Evolutionary conservation across 2,329 filamentous ascomycete genomes (phyloP).

Genomic region (Byssoonygena ceratinophila): DNA sequence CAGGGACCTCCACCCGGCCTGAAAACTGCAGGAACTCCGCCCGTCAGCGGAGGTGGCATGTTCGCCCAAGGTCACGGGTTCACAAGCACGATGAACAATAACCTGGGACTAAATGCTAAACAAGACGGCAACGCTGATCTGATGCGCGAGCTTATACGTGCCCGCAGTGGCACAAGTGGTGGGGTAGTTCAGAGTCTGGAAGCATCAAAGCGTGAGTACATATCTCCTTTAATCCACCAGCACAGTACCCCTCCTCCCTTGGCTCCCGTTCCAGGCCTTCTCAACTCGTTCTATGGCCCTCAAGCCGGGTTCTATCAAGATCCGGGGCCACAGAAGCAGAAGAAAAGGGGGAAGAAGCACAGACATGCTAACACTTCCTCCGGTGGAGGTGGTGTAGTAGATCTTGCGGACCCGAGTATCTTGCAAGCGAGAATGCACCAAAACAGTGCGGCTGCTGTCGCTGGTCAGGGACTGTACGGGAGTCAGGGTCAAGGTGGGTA

Average conservation of each 20-base stretch:
- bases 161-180: conserved; percentile 46
- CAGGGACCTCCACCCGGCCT: conserved; percentile 89
- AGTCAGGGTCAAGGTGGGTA: conserved; percentile 89
- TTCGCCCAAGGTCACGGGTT: conserved; percentile 85
- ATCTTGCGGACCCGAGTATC: conserved; percentile 99
- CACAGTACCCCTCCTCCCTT: conserved; percentile 76
- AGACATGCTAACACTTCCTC: conserved; percentile 99
- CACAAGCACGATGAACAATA: conserved; percentile 52
- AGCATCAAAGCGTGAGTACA: conserved; percentile 95
- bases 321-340: conserved; percentile 81
- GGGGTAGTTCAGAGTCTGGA: conserved; percentile 65
- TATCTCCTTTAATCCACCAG: conserved; percentile 84
- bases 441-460: conserved; percentile 59
- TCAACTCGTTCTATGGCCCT: conserved; percentile 82
- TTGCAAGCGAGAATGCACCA: conserved; percentile 95
- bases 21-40: conserved; percentile 89
- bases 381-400: conserved; percentile 94
- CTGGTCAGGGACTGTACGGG: conserved; percentile 81
- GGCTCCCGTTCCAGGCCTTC: conserved; percentile 82
- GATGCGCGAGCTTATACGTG: conserved; percentile 71
- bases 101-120: conserved; percentile 54
- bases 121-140: conserved; percentile 67
- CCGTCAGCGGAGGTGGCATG: conserved; percentile 66
- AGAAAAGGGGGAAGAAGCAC: conserved; percentile 99
- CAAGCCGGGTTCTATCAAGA: conserved; percentile 82